These are phyloP conservation scores for Parachlorella kessleri DNA, from an alignment of 139 green algal genomes.

Conservation along the genomic window DNA sequence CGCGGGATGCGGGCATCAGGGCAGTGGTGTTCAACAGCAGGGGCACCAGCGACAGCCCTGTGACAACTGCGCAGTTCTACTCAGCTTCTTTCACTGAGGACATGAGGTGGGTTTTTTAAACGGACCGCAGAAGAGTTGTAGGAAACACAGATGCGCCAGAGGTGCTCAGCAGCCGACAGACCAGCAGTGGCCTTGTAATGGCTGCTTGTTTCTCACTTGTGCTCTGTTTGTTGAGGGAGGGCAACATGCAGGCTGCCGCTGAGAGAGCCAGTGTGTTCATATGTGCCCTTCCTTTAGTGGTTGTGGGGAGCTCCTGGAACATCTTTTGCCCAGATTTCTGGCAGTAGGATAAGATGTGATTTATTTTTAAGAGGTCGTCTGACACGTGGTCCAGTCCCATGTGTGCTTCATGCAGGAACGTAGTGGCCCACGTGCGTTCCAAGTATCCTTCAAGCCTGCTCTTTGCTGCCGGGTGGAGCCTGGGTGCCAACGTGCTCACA, in stretches of 20 bases:
- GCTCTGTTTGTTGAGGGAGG: no score
- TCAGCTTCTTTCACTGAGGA: conserved; percentile 93
- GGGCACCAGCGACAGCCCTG: conserved; percentile 83
- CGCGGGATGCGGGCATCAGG: conserved; percentile 47
- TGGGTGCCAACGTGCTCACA: conserved; percentile 92
- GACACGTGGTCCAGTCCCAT: no score
- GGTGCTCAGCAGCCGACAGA: no score
- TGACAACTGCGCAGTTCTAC: conserved; percentile 96
- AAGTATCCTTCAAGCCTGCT: conserved; percentile 60
- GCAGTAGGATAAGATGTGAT: no score
- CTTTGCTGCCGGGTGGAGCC: conserved; percentile 87
- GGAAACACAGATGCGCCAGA: not conserved
- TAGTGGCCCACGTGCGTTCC: conserved; percentile 59
- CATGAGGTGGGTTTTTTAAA: conserved; percentile 46
- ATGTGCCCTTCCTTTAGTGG: no score
- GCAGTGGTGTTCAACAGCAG: conserved; percentile 90
- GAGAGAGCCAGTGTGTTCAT: no score
- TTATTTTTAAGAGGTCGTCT: no score
- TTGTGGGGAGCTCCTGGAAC: no score
- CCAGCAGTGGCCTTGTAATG: no score
- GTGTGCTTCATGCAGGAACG: conserved; percentile 53
- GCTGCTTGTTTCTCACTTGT: no score
- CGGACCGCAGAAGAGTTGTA: not conserved
- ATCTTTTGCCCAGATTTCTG: no score
- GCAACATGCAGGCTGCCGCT: no score